Conservation (phyloP, 2,329 filamentous ascomycete genomes). For the Trichoderma sp. region DNA sequence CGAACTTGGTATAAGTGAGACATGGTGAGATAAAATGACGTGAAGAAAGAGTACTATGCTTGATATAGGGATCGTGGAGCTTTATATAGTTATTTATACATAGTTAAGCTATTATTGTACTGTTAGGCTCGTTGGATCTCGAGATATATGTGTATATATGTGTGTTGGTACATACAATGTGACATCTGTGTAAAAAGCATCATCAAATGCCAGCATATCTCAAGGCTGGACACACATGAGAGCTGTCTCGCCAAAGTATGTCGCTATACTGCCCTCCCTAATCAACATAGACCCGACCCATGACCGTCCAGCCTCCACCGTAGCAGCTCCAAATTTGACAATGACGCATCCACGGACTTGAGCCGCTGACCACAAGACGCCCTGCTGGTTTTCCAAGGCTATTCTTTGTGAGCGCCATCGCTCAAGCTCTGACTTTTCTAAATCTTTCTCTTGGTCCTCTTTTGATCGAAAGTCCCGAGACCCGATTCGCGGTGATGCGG, state of each 20-base stretch:
- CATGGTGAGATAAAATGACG: neutral
- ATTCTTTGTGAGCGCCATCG: constrained; percentile 61
- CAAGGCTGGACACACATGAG: constrained; percentile 70
- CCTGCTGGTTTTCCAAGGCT: constrained; percentile 59
- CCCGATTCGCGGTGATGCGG: constrained; percentile 77
- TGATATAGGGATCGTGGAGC: too few species aligned
- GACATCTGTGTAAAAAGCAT: neutral
- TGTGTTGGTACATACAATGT: neutral
- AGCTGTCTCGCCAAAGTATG: constrained; percentile 78
- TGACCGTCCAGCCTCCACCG: constrained; percentile 76
- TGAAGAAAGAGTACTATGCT: neutral
- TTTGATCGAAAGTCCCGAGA: constrained; percentile 72
- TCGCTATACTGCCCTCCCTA: constrained; percentile 71
- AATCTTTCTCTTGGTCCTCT: constrained; percentile 50
- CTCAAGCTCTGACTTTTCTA: constrained; percentile 48
- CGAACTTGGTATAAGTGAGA: constrained; percentile 3
- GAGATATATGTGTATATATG: neutral
- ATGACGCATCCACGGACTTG: constrained; percentile 80
- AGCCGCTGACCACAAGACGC: constrained; percentile 81
- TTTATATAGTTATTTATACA: too few species aligned
- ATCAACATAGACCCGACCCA: constrained; percentile 80
- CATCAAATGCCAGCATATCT: neutral
- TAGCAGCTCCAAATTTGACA: constrained; percentile 85
- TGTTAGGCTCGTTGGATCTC: neutral
- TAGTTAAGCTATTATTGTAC: too few species aligned